Evolutionary conservation across 2,329 filamentous ascomycete species (phyloP), one percentile per base, ranked within the genome.

Genomic region (Nannizzia gypsea): DNA sequence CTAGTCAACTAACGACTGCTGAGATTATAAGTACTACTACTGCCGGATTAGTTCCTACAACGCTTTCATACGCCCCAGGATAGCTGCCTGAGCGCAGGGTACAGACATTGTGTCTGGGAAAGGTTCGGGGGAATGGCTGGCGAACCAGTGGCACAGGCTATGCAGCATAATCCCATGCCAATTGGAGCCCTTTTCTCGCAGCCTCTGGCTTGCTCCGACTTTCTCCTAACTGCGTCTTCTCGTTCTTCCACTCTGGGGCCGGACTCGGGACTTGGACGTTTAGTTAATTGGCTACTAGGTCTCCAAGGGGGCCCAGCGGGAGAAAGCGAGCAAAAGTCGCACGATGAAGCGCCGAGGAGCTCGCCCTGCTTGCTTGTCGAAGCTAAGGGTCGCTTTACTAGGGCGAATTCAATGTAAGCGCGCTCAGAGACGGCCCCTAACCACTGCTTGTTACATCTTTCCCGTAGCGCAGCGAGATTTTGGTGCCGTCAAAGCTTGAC

Each of bases 111-210:
- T 3, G 26, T 11, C 31, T 36, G 31, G 13, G 20, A 15, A 20
- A 20, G 6, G 20, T 3, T 22, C n/a, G 20, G 17, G 20, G 42
- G 9, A 46, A 46, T 2, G 20, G 42, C 9, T 22, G 40, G 15
- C 42, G 17, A 46, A 3, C 42, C 46, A 26, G 50, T 54, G 26
- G 50, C n/a, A 54, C 50, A 54, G 50, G 26, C 5, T 28, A 54
- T 34, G 50, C 50, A 54, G 26, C 34, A 54, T 54, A 31, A 54
- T 54, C 28, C 20, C 50, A 54, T 54, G 42, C 42, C 42, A 31
- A 54, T 54, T 17, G 6, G 26, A 52, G 3, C 22, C n/a, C 26
- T n/a, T 17, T 13, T 13, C 31, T 11, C 50, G 11, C 26, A 50
- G 20, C 11, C 13, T n/a, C 17, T 15, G 24, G 22, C 24, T 6